Evolutionary conservation across 2,329 filamentous ascomycete genomes (phyloP), one percentile per base, ranked within the genome.

Genomic region (Monosporascus sp.): DNA sequence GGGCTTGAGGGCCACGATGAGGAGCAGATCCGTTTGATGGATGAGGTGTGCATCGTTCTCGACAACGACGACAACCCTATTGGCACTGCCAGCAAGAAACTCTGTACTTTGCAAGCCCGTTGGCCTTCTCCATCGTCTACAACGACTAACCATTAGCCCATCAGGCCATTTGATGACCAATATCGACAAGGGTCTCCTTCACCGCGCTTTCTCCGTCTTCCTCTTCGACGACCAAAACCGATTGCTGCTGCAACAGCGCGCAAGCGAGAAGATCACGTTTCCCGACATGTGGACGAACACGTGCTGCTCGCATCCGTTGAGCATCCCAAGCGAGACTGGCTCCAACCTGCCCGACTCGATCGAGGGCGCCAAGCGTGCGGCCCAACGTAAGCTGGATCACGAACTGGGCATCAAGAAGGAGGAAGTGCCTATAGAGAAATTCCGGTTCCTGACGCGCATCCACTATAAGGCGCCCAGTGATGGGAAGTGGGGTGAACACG

Each of bases 231-330:
- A 89, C 57, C 82, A 94, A 70, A 95, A 97, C 73, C 88, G 91
- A 65, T 79, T 97, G 56, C 87, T 99, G 45, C 85, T 99, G 50
- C 94, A 99, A 76, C 94, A 97, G 78, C 89, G 94, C 62, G 94
- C 94, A 27, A 78, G 86, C 41, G 93, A 97, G 77, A 99, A 99
- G 79, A 99, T 99, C 69, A 99, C 94, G 7, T 99, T 99, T 76
- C 93, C 94, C 48, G 90, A 96, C 70, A 92, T 97, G 87, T 99
- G 94, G 94, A 99, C 94, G 59, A 99, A 99, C 76, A 99, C 94
- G 35, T 99, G 94, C 81, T 99, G 94, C 79, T 99, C 94, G 39
- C 94, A 99, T 73, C 94, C 94, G 5, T 81, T 99, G 56, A 89
- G 90, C 52, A 88, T 97, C 61, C 89, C 94, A 8, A 87, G 88